Evolutionary conservation across 2,329 filamentous ascomycete species (phyloP).

Genomic region (Decorospora gaudefroyi): DNA sequence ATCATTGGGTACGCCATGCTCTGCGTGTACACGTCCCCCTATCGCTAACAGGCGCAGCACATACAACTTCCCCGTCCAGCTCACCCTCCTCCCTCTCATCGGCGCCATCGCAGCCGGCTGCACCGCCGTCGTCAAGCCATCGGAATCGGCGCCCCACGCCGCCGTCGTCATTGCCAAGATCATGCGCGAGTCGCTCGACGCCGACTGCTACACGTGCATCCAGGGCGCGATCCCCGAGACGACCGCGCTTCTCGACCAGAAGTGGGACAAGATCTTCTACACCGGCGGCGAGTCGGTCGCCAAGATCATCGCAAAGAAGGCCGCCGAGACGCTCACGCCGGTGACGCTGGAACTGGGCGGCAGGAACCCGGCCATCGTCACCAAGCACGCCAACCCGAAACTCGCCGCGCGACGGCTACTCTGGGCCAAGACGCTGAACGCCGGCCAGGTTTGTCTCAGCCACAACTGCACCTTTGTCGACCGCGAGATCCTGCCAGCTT

Average conservation of each 20-base stretch:
- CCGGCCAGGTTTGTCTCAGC: constrained; percentile 88
- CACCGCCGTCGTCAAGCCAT: constrained; percentile 87
- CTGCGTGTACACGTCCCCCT: not conserved
- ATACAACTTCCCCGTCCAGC: constrained; percentile 91
- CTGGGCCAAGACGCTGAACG: constrained; percentile 86
- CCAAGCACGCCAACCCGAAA: constrained; percentile 76
- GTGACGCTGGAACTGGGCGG: constrained; percentile 89
- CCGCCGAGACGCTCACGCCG: constrained; percentile 68
- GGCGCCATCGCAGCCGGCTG: constrained; percentile 93
- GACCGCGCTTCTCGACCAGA: constrained; percentile 78
- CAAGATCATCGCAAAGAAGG: constrained; percentile 59
- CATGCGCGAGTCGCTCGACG: constrained; percentile 75
- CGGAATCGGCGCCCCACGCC: constrained; percentile 75
- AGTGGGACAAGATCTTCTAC: constrained; percentile 99
- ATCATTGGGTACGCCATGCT: constrained; percentile 62
- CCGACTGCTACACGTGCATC: constrained; percentile 72
- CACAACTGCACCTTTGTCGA: constrained; percentile 93
- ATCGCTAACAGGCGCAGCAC: constrained; percentile 55
- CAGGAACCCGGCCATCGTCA: constrained; percentile 88
- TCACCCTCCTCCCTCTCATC: constrained; percentile 76
- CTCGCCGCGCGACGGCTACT: constrained; percentile 82
- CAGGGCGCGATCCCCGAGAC: constrained; percentile 83
- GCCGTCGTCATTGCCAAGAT: constrained; percentile 81
- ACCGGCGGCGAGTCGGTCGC: constrained; percentile 80
- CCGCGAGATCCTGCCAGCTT: constrained; percentile 68